These are phyloP conservation scores for Brachypodium distachyon DNA, from an alignment of 202 grass and related monocot species.

Conservation along the genomic window DNA sequence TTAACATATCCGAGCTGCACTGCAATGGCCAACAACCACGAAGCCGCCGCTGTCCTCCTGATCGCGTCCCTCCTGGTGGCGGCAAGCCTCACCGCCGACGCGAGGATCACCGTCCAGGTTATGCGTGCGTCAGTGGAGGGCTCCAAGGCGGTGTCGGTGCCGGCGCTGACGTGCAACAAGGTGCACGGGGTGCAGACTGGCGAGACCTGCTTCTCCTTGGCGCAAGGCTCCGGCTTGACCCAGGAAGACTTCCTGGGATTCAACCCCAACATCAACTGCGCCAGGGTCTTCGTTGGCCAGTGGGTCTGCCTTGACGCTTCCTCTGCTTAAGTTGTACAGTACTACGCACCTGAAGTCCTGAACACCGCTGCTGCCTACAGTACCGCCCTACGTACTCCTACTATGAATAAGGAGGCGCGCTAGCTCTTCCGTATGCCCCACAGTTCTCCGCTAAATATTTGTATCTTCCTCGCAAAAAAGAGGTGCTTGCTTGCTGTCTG, in stretches of 20 bases:
- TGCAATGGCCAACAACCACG: conserved; percentile 34
- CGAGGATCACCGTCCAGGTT: conserved; percentile 12
- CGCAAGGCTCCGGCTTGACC: background rate
- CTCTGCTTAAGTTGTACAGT: background rate
- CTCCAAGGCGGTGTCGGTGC: background rate
- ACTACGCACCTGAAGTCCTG: background rate
- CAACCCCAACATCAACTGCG: conserved; percentile 57
- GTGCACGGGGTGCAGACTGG: background rate
- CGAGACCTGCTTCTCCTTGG: conserved; percentile 34
- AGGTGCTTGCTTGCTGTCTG: background rate
- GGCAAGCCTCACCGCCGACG: conserved; percentile 16
- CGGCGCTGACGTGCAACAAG: conserved; percentile 16
- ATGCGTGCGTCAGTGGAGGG: background rate
- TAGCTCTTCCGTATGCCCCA: background rate
- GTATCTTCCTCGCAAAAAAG: background rate
- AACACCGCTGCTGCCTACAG: background rate
- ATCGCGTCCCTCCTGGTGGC: conserved; percentile 25
- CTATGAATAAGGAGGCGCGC: background rate
- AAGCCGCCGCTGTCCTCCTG: conserved; percentile 8
- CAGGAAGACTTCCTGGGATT: conserved; percentile 9
- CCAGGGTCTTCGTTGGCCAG: conserved; percentile 34
- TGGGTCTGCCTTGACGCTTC: conserved; percentile 39
- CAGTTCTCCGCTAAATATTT: background rate
- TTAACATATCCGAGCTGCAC: background rate
- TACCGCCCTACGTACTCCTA: background rate